A percentile compares a stretch with the other conserved stretches of the same genome.
Evolutionary conservation across 176 grass and related monocot species (phyloP).

Genomic region (Bromus sterilis): DNA sequence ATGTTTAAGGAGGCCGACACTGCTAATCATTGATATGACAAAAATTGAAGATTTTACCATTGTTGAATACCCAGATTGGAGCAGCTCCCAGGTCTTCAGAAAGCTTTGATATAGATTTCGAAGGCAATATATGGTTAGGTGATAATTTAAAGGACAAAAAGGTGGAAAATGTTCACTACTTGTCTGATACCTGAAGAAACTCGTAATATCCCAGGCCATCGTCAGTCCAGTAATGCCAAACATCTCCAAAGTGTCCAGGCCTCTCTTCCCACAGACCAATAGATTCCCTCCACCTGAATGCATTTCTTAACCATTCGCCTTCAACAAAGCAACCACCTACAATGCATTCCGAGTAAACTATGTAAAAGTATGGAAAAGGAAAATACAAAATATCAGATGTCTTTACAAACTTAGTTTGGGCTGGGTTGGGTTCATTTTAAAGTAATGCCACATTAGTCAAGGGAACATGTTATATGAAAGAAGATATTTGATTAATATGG

Average conservation of each 20-base stretch:
- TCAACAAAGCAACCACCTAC: conserved; percentile 84
- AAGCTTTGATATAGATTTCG: conserved; percentile 37
- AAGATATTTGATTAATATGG: background rate
- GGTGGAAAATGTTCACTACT: background rate
- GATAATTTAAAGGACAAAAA: background rate
- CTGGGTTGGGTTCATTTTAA: background rate
- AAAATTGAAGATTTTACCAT: conserved; percentile 39
- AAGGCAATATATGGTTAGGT: background rate
- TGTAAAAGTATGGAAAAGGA: background rate
- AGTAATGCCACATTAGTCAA: background rate
- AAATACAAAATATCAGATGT: background rate
- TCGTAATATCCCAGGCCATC: conserved; percentile 88
- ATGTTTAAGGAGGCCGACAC: background rate
- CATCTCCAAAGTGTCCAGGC: conserved; percentile 81
- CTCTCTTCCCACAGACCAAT: conserved; percentile 91
- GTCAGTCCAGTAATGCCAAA: conserved; percentile 90
- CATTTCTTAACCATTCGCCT: conserved; percentile 77
- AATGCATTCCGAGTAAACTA: background rate
- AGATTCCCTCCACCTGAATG: conserved; percentile 69
- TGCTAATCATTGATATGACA: background rate
- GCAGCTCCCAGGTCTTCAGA: conserved; percentile 61
- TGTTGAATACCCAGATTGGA: conserved; percentile 80
- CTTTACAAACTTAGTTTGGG: background rate
- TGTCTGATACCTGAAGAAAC: conserved; percentile 68
- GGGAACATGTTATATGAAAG: background rate